phyloP scores from a whole-genome alignment of 2,329 filamentous ascomycete genomes.

The Aspergillus hortae region DNA sequence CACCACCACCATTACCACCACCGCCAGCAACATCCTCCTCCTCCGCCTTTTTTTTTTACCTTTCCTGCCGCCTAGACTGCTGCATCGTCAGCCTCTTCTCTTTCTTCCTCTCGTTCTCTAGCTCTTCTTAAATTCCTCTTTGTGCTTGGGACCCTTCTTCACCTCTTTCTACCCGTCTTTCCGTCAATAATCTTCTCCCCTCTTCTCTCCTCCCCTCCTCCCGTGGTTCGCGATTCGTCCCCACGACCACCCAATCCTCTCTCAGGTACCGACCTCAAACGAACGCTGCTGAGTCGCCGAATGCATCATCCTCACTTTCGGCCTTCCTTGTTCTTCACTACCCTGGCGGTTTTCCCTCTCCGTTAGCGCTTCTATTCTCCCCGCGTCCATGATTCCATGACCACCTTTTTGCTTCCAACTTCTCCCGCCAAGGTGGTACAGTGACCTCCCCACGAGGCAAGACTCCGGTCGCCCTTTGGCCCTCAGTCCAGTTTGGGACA shows the following conservation, averaged over 20 bases:
- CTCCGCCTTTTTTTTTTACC: neutral
- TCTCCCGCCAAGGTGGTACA: constrained; percentile 35
- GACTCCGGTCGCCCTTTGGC: constrained; percentile 20
- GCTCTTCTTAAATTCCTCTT: constrained; percentile 5
- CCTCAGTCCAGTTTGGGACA: constrained; percentile 24
- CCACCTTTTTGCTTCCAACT: constrained; percentile 23
- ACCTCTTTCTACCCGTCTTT: neutral
- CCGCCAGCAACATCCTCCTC: neutral
- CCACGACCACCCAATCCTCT: neutral
- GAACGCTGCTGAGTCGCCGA: constrained; percentile 15
- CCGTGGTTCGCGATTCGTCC: constrained; percentile 3
- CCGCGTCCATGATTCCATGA: constrained; percentile 40
- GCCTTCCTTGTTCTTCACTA: constrained; percentile 14
- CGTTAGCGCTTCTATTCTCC: constrained; percentile 20
- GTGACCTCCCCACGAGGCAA: constrained; percentile 29
- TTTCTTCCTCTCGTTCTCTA: neutral
- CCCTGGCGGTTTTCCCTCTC: constrained; percentile 20
- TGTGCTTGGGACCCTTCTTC: neutral
- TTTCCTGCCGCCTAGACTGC: neutral
- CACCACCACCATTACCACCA: constrained; percentile 1
- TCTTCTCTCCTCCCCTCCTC: constrained; percentile 3
- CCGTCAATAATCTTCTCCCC: neutral
- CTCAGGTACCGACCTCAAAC: neutral
- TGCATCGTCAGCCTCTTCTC: constrained; percentile 4
- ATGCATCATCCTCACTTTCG: constrained; percentile 19